Percentiles rank a stretch among this genome's conserved stretches.
Conservation (phyloP, 352 stramenopile genomes). For the Phytophthora brassicae region DNA sequence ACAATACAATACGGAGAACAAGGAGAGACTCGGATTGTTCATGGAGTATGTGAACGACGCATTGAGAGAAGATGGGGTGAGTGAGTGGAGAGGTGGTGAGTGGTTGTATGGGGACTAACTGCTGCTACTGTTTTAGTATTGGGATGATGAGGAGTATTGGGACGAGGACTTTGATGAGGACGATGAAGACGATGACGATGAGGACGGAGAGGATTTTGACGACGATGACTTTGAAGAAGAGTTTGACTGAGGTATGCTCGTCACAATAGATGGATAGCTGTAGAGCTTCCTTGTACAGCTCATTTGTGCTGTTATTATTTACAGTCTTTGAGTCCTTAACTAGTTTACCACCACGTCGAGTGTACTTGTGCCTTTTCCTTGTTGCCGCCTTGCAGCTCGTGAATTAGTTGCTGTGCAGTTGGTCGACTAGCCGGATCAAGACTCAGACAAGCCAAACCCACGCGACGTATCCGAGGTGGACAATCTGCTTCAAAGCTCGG, state of each 20-base stretch:
- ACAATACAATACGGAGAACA: slow-evolving; percentile 38
- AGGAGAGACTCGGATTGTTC: slow-evolving; percentile 51
- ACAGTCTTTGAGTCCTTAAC: too few relatives aligned
- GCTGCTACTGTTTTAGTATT: slow-evolving; percentile 16
- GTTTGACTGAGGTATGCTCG: slow-evolving; percentile 24
- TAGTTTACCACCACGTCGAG: too few relatives aligned
- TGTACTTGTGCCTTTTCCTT: neutral
- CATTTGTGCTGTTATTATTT: neutral
- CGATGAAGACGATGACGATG: slow-evolving; percentile 27
- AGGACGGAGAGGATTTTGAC: slow-evolving; percentile 40
- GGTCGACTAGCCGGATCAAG: slow-evolving; percentile 17
- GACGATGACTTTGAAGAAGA: slow-evolving; percentile 37
- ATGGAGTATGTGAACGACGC: slow-evolving; percentile 65
- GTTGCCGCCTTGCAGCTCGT: slow-evolving; percentile 6
- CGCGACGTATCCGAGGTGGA: slow-evolving; percentile 33
- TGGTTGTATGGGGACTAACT: neutral
- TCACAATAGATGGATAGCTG: slow-evolving; percentile 18
- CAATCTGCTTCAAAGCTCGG: slow-evolving; percentile 45
- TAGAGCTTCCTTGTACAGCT: slow-evolving; percentile 14
- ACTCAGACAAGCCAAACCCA: slow-evolving; percentile 28
- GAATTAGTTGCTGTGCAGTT: slow-evolving; percentile 10
- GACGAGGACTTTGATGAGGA: slow-evolving; percentile 27
- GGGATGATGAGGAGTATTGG: slow-evolving; percentile 38
- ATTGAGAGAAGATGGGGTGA: slow-evolving; percentile 51
- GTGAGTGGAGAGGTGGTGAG: neutral